phyloP scores from a whole-genome alignment of 2,329 filamentous ascomycete genomes.

The Byssochlamys sp. region DNA sequence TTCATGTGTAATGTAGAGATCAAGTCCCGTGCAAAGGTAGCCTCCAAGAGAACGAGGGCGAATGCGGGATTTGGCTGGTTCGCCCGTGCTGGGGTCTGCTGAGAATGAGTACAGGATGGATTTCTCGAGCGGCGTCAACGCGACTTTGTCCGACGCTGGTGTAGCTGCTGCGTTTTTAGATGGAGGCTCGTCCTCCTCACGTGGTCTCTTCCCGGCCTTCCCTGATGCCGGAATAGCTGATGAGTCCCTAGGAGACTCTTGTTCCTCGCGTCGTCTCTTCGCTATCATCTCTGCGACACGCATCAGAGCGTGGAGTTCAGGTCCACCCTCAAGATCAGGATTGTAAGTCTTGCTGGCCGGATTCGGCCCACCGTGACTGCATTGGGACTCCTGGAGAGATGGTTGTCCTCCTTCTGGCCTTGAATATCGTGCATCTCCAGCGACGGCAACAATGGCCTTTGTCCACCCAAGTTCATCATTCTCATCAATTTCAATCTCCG shows the following conservation, averaged over 20 bases:
- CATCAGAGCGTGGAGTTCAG: conserved; percentile 40
- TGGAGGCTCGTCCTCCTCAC: conserved; percentile 16
- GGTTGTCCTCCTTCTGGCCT: conserved; percentile 18
- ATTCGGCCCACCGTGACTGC: conserved; percentile 13
- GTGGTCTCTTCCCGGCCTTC: conserved; percentile 31
- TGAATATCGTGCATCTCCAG: conserved; percentile 35
- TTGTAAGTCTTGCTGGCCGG: conserved; percentile 17
- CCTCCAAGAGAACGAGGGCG: conserved; percentile 66
- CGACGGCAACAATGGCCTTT: conserved; percentile 34
- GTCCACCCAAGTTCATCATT: conserved; percentile 20
- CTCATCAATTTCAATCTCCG: conserved; percentile 22
- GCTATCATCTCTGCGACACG: conserved; percentile 35
- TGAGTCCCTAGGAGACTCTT: neutral
- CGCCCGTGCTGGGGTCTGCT: neutral
- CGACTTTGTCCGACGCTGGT: neutral
- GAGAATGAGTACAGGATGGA: conserved; percentile 36
- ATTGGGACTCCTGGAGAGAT: conserved; percentile 12
- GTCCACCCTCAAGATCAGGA: conserved; percentile 32
- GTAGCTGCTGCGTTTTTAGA: neutral
- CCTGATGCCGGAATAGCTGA: neutral
- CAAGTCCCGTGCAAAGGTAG: conserved; percentile 86
- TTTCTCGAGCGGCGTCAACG: conserved; percentile 35
- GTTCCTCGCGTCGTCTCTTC: conserved; percentile 27
- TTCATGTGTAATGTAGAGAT: conserved; percentile 90
- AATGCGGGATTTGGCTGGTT: conserved; percentile 49